Conservation (phyloP, 2,329 filamentous ascomycete genomes). For the Trichoderma hamatum region DNA sequence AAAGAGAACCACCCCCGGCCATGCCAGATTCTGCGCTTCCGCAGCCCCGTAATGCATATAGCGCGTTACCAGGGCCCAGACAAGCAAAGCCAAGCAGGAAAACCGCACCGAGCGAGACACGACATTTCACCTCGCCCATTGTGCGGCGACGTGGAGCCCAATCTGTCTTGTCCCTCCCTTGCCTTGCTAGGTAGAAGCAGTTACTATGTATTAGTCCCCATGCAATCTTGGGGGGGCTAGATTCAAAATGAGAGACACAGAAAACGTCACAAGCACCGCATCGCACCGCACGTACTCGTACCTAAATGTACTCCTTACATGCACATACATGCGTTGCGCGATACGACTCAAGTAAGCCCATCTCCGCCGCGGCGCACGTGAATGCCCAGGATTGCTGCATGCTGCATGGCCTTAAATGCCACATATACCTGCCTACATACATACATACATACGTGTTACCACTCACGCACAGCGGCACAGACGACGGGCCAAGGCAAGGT, state of each 20-base stretch:
- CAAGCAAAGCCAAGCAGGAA: background rate
- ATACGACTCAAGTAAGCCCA: background rate
- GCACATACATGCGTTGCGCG: background rate
- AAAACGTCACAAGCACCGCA: background rate
- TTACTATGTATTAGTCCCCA: background rate
- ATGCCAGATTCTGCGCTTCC: constrained; percentile 17
- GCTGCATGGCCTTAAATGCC: background rate
- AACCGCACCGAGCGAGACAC: constrained; percentile 4
- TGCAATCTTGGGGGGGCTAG: background rate
- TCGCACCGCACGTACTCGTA: background rate
- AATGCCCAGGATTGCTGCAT: background rate
- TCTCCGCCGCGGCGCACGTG: background rate
- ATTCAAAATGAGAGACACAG: background rate
- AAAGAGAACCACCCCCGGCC: background rate
- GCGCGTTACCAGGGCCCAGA: background rate
- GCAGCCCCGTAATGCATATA: background rate
- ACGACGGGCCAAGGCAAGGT: background rate
- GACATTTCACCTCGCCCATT: background rate
- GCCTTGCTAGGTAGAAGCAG: background rate
- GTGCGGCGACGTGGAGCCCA: background rate
- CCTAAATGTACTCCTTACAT: background rate
- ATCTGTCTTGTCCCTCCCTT: constrained; percentile 4
- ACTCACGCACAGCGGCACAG: background rate
- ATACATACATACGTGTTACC: background rate
- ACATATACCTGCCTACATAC: background rate